Conservation (phyloP, 140 eudicot species). For the Bidens hawaiensis region DNA sequence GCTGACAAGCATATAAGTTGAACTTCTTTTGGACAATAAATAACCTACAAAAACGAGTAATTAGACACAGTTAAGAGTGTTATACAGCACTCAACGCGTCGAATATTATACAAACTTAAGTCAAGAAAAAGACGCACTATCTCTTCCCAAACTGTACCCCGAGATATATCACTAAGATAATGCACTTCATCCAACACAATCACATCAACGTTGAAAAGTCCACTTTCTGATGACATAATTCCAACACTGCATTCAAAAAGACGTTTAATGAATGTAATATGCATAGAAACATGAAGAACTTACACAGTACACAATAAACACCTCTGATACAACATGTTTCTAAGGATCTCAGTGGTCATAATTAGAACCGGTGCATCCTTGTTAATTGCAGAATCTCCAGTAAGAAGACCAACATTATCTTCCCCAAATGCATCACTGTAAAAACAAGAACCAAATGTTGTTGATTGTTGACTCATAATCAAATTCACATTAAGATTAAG, state of each 20-base stretch:
- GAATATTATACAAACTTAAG: slow-evolving; percentile 1
- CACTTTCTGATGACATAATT: slow-evolving; percentile 70
- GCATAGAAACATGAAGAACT: slow-evolving; percentile 15
- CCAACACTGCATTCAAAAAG: slow-evolving; percentile 76
- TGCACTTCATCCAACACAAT: slow-evolving; percentile 99
- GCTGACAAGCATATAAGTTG: slow-evolving; percentile 97
- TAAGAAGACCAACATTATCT: slow-evolving; percentile 88
- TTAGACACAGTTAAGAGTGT: slow-evolving; percentile 4
- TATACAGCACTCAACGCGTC: slow-evolving; percentile 10
- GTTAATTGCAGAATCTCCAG: slow-evolving; percentile 94
- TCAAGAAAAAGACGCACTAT: slow-evolving; percentile 49
- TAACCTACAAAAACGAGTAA: slow-evolving; percentile 48
- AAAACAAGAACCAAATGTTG: slow-evolving; percentile 19
- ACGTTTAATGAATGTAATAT: background rate
- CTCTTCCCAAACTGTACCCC: slow-evolving; percentile 99
- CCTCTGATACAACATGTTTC: slow-evolving; percentile 98
- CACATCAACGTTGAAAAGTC: slow-evolving; percentile 86
- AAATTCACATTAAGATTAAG: background rate
- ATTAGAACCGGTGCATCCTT: slow-evolving; percentile 90
- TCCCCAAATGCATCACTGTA: slow-evolving; percentile 93
- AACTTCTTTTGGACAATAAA: slow-evolving; percentile 98
- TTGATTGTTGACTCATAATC: background rate
- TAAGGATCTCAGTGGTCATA: slow-evolving; percentile 97
- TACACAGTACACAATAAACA: slow-evolving; percentile 32
- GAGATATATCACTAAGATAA: slow-evolving; percentile 92